Evolutionary conservation across 768 basidiomycete species (phyloP), one percentile per base, ranked within the genome.

Genomic region (Saitozyma podzolica): DNA sequence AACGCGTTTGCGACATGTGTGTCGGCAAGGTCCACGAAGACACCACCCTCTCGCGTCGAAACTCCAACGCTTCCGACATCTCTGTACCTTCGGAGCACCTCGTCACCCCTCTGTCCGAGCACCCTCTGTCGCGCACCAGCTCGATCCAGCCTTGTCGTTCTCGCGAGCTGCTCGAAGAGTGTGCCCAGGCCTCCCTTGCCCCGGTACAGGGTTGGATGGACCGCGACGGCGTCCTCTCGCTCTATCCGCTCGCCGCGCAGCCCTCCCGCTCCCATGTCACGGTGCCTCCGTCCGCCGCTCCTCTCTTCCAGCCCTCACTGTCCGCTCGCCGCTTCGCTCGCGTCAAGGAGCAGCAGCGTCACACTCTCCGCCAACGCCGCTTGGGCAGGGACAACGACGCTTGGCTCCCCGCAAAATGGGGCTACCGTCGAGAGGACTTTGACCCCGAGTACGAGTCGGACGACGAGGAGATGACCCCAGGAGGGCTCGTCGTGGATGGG

Each of bases 121-220:
- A 68, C 48, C 57, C 42, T 52, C 56, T 47, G 45, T 48, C 54
- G 52, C 40, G n/a, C 58, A 11, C 45, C 17, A 55, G 16, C 48
- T 51, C 17, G 13, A 42, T 40, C 16, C 20, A 19, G 55, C 29
- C 14, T 20, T 40, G 29, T 50, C 54, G 17, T 58, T 54, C 48
- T 54, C 66, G 14, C 52, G 58, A 40, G 16, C 54, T 29, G 17
- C 13, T 58, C 41, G 64, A 54, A 11, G 49, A 56, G 9, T 7
- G 19, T 17, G 52, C 41, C 29, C 42, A 54, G 17, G 43, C 63
- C 51, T 19, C 53, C 20, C 68, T 71, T 19, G 72, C 72, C 14
- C 74, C 74, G 11, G 69, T 73, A 40, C 63, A 72, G 43, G 47
- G 63, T 29, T 76, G 74, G 74, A 76, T 76, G 74, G 74, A 67